A percentile compares a stretch with the other conserved stretches of the same genome.
phyloP scores from a whole-genome alignment of 2,329 filamentous ascomycete genomes.

The Pseudogymnoascus sp. region DNA sequence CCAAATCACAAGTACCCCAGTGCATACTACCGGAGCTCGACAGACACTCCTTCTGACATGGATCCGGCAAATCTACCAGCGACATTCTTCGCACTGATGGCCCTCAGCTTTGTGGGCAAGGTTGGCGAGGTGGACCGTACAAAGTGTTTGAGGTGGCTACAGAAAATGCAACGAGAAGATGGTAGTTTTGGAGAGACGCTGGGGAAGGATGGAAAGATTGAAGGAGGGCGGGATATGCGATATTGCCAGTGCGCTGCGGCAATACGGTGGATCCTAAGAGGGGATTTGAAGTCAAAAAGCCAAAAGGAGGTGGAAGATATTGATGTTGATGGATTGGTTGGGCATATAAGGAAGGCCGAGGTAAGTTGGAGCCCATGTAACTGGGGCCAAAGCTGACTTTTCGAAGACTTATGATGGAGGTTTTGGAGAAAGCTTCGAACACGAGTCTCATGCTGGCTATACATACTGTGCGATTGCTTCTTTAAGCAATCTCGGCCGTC shows the following conservation, averaged over 20 bases:
- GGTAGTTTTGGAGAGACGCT: constrained; percentile 88
- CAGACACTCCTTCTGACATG: constrained; percentile 46
- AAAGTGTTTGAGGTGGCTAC: constrained; percentile 66
- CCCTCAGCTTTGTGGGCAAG: constrained; percentile 53
- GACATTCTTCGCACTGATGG: constrained; percentile 78
- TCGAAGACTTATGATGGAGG: constrained; percentile 26
- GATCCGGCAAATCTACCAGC: constrained; percentile 78
- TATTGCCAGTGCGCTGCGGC: constrained; percentile 80
- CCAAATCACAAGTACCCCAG: constrained; percentile 50
- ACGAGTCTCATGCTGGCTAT: constrained; percentile 54
- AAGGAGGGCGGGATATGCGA: constrained; percentile 75
- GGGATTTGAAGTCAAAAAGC: constrained; percentile 41
- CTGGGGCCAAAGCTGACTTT: not conserved
- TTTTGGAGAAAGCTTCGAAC: constrained; percentile 25
- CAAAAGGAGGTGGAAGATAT: constrained; percentile 60
- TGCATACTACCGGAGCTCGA: constrained; percentile 25
- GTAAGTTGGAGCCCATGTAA: constrained; percentile 26
- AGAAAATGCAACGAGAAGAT: constrained; percentile 65
- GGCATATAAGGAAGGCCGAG: constrained; percentile 61
- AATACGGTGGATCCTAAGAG: constrained; percentile 73
- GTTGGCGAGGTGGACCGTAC: constrained; percentile 58
- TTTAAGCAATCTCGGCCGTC: constrained; percentile 54
- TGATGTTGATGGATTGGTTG: constrained; percentile 58
- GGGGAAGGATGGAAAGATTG: constrained; percentile 46
- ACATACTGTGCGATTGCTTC: constrained; percentile 81